Conservation (phyloP, 2,329 filamentous ascomycete species). For the Pestalotiopsis sp. region DNA sequence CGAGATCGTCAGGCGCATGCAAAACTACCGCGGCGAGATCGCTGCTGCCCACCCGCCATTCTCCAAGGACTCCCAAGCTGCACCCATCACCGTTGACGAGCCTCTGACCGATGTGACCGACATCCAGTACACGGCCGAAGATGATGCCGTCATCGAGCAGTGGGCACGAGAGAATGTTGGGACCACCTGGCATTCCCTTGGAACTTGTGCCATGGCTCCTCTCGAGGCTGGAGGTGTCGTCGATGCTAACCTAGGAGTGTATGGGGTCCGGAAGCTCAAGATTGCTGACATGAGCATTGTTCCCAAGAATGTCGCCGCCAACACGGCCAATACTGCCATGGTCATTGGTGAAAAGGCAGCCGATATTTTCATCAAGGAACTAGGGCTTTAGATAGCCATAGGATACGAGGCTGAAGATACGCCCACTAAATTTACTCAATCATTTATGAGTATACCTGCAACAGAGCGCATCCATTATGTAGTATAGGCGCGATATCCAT, state of each 20-base stretch:
- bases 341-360: constrained; percentile 48
- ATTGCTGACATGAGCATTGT: constrained; percentile 34
- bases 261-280: constrained; percentile 39
- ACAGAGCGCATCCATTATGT: too few relatives aligned
- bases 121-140: constrained; percentile 47
- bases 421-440: too few relatives aligned
- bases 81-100: constrained; percentile 29
- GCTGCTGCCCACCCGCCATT: constrained; percentile 46
- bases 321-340: constrained; percentile 49
- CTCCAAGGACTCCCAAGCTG: constrained; percentile 38
- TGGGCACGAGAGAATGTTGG: constrained; percentile 34
- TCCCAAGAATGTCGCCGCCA: constrained; percentile 37
- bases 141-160: constrained; percentile 44
- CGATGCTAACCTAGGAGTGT: constrained; percentile 38
- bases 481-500: too few relatives aligned
- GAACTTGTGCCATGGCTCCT: constrained; percentile 33
- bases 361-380: constrained; percentile 37
- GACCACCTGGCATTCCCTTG: constrained; percentile 39
- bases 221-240: constrained; percentile 38
- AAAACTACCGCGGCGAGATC: constrained; percentile 49
- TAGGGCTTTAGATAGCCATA: constrained; percentile 17
- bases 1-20: constrained; percentile 57
- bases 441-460: too few relatives aligned
- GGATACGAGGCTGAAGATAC: too few relatives aligned
- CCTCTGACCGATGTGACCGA: constrained; percentile 33